These are phyloP conservation scores for Beauveria australis DNA, from an alignment of 2,329 filamentous ascomycete species.

Conservation along the genomic window DNA sequence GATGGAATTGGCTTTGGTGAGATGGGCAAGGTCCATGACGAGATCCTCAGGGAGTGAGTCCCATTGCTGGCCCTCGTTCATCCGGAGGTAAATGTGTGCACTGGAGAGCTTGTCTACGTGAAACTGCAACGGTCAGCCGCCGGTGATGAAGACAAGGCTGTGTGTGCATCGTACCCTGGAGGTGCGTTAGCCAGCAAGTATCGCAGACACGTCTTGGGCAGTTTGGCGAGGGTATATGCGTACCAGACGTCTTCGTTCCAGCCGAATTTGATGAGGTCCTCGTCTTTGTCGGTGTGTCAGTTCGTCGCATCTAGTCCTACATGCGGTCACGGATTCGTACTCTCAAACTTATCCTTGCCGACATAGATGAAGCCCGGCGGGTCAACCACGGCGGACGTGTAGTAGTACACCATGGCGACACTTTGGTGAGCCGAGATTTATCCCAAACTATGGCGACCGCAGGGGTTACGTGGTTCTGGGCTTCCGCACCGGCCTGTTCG, in stretches of 20 bases:
- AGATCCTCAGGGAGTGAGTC: conserved; percentile 69
- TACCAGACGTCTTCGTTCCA: conserved; percentile 95
- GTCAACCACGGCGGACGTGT: conserved; percentile 74
- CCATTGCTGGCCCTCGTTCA: conserved; percentile 73
- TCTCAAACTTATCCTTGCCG: conserved; percentile 98
- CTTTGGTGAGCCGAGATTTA: neutral
- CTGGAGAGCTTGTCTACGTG: conserved; percentile 96
- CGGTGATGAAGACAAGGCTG: neutral
- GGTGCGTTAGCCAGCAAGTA: conserved; percentile 2
- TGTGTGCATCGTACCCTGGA: conserved; percentile 20
- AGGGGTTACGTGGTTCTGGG: neutral
- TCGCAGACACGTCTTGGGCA: neutral
- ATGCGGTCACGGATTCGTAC: conserved; percentile 42
- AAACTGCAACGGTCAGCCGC: conserved; percentile 48
- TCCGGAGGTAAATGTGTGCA: conserved; percentile 89
- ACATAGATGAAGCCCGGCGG: conserved; percentile 88
- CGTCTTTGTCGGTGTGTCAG: conserved; percentile 51
- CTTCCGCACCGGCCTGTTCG: neutral
- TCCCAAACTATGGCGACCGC: neutral
- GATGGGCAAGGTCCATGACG: conserved; percentile 81
- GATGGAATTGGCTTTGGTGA: conserved; percentile 98
- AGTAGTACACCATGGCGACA: conserved; percentile 82
- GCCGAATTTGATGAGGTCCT: conserved; percentile 90
- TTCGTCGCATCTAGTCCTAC: neutral
- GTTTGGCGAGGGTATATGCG: conserved; percentile 15